phyloP scores from a whole-genome alignment of 2,329 filamentous ascomycete species.

The Colletotrichum eleusines region DNA sequence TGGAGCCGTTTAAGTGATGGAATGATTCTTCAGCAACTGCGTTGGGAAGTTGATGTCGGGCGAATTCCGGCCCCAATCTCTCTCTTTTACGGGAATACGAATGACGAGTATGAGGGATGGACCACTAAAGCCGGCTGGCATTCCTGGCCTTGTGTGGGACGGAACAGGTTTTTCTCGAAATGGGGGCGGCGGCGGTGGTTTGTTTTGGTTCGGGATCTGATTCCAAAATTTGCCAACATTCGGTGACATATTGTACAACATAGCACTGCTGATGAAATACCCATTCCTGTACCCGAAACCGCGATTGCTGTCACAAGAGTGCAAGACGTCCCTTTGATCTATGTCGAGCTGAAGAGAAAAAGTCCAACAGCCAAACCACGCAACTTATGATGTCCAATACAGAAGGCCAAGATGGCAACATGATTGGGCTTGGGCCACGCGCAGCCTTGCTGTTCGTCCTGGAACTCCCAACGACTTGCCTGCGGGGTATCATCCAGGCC shows the following conservation, averaged over 20 bases:
- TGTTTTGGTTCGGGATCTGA: not conserved
- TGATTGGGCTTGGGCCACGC: conserved; percentile 5
- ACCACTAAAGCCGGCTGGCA: not conserved
- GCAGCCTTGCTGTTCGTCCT: not conserved
- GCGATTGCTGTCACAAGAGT: not conserved
- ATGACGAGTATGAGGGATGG: not conserved
- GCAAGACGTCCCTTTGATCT: not conserved
- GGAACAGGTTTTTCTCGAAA: not conserved
- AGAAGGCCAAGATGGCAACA: not conserved
- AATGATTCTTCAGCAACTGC: conserved; percentile 2
- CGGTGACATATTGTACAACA: conserved; percentile 21
- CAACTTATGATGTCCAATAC: not conserved
- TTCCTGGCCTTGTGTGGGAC: not conserved
- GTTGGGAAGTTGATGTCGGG: not conserved
- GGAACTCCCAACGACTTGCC: not conserved
- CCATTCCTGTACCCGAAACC: conserved; percentile 9
- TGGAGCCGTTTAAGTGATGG: not conserved
- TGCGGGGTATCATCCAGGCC: conserved; percentile 3
- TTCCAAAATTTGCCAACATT: not conserved
- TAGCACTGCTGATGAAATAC: conserved; percentile 23
- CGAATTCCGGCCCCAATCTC: not conserved
- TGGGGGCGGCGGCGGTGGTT: too few species aligned
- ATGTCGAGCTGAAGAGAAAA: not conserved
- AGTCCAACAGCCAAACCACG: not conserved
- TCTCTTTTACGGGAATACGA: not conserved